Conservation (phyloP, 179 eudicot genomes). For the Monotropa hypopitys region DNA sequence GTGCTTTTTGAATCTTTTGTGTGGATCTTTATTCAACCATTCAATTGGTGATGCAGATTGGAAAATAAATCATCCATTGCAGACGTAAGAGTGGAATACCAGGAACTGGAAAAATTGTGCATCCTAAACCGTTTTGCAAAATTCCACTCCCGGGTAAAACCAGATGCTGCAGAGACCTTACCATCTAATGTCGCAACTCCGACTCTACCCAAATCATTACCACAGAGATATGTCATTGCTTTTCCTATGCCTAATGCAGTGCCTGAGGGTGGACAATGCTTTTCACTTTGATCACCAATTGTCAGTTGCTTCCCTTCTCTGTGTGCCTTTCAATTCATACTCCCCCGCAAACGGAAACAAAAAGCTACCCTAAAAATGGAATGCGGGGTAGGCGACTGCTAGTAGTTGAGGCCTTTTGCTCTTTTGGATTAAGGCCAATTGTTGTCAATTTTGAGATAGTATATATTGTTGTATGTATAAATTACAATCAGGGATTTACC, state of each 20-base stretch:
- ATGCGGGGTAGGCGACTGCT: not conserved
- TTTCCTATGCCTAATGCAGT: conserved; percentile 24
- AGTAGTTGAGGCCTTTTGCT: conserved; percentile 11
- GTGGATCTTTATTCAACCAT: not conserved
- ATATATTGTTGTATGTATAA: conserved; percentile 16
- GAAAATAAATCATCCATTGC: conserved; percentile 21
- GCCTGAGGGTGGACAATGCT: conserved; percentile 30
- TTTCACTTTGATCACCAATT: conserved; percentile 24
- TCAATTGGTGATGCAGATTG: conserved; percentile 27
- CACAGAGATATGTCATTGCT: conserved; percentile 30
- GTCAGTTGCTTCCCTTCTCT: not conserved
- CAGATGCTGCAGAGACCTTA: conserved; percentile 14
- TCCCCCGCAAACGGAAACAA: not conserved
- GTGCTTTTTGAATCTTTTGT: conserved; percentile 1
- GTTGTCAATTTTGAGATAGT: conserved; percentile 14
- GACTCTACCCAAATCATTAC: conserved; percentile 6
- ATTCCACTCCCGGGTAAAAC: conserved; percentile 24
- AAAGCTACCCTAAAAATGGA: not conserved
- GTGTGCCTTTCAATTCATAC: not conserved
- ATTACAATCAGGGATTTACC: conserved; percentile 8
- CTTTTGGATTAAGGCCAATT: conserved; percentile 11
- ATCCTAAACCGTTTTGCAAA: conserved; percentile 35
- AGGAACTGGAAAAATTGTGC: conserved; percentile 34
- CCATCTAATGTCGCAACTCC: conserved; percentile 18
- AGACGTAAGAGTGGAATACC: conserved; percentile 26